Conservation (phyloP, 495 filamentous ascomycete genomes). For the Penicillium odoratum region DNA sequence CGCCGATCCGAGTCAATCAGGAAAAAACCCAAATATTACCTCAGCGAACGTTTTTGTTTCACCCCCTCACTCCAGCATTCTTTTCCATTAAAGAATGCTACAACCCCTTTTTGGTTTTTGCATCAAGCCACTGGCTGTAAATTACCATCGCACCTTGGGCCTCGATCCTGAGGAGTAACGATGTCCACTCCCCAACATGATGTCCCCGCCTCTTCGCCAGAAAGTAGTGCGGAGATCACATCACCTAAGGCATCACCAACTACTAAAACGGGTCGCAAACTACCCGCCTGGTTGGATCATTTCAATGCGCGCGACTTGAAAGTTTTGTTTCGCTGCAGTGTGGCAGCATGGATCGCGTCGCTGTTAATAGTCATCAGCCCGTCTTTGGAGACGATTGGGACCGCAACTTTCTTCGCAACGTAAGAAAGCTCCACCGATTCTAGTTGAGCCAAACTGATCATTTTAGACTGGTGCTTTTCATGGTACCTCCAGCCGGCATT, state of each 20-base stretch:
- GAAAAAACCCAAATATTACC: slow-evolving; percentile 6
- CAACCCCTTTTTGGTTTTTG: neutral
- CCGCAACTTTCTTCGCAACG: slow-evolving; percentile 33
- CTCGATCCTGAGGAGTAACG: neutral
- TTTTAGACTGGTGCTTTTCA: slow-evolving; percentile 35
- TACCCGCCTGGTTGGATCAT: slow-evolving; percentile 43
- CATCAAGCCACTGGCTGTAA: neutral
- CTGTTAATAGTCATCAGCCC: slow-evolving; percentile 44
- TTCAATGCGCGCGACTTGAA: slow-evolving; percentile 49
- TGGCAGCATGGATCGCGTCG: slow-evolving; percentile 43
- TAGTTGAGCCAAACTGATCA: too few species aligned
- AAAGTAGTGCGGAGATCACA: slow-evolving; percentile 10
- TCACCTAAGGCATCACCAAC: slow-evolving; percentile 5
- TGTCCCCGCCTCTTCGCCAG: slow-evolving; percentile 9
- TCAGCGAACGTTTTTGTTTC: slow-evolving; percentile 3
- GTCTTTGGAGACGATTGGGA: slow-evolving; percentile 29
- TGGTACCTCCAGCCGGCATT: slow-evolving; percentile 40
- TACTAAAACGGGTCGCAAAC: slow-evolving; percentile 18
- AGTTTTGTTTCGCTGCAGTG: slow-evolving; percentile 43
- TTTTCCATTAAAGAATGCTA: neutral
- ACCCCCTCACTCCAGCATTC: neutral
- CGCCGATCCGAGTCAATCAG: slow-evolving; percentile 12
- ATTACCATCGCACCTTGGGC: neutral
- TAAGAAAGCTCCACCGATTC: slow-evolving; percentile 9
- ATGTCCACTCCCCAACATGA: slow-evolving; percentile 21